Evolutionary conservation across 2,329 filamentous ascomycete species (phyloP), one percentile per base, ranked within the genome.

Genomic region (Microcyclosporella mali): DNA sequence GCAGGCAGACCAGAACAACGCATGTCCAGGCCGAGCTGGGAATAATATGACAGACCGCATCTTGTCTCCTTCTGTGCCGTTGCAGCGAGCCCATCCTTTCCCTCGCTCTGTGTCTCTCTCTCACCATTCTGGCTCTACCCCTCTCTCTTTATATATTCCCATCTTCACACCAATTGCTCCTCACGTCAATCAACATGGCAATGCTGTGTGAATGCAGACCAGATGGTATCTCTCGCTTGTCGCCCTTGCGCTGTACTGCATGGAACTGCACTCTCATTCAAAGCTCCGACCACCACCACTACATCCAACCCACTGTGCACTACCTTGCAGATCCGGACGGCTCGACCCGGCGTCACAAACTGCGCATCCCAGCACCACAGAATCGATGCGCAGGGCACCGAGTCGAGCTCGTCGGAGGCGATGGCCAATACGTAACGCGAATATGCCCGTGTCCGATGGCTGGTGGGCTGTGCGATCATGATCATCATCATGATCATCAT

Each of bases 261-360:
- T 35, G 32, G 16, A 12, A 14, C 16, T 19, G 34, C 31, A 17
- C 32, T 33, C 36, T 15, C 30, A 39, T 8, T 17, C 9, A 12
- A 14, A 33, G 8, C 18, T 11, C 40, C 17, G 21, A 10, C 35
- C 35, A 16, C 18, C 35, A 33, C 14, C 29, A 25, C n/a, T n/a
- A n/a, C n/a, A n/a, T n/a, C n/a, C n/a, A n/a, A 12, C 12, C 34
- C 29, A 18, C 14, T 37, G 33, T 33, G 37, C 35, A 41, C 36
- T 37, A 41, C 37, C 46, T 46, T 52, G 49, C 46, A 50, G 46
- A 50, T 50, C 45, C 49, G 47, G 46, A 50, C 45, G 47, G 49
- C 46, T 49, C 49, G 49, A 50, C 37, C 51, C 49, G 51, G 40
- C 38, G 31, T 29, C 37, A 31, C 33, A 49, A 29, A 44, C 45